Base-by-base conservation (phyloP, 2,329 filamentous ascomycete genomes). In the Daldinia sp. region DNA sequence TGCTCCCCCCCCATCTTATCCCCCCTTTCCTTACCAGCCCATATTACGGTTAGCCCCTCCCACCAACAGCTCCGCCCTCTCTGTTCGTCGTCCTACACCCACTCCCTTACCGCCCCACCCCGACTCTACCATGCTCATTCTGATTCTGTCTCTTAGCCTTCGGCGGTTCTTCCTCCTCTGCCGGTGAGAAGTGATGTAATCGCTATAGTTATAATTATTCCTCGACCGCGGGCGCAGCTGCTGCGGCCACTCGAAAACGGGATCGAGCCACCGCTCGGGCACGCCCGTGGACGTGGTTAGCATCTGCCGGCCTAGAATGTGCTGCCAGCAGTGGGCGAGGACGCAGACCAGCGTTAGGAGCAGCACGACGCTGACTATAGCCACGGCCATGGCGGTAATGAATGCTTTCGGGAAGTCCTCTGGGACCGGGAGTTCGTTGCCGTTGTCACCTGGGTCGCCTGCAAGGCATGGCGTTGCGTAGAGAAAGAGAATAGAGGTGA, bases 311-410 rank as follows among this genome's bases (percentile, higher is more conserved):
- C 50, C 32, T 0, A 68, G 32, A 30, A 71, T 68, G 50, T 61
- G 55, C 21, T 67, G 65, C 70, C 68, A 71, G 56, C 60, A 70
- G 58, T 71, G 68, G 11, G 70, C 65, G 56, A 70, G 59, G n/a
- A 64, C 67, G 55, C 69, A 72, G 34, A 71, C 58, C 13, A 68
- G 11, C 19, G 59, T 53, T 6, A 66, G 41, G 25, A 58, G 47
- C 6, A 68, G 21, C 1, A 67, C 45, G 6, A 70, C 66, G n/a
- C 50, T 50, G 1, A 61, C 29, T n/a, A 64, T 52, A 27, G 43
- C 63, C 1, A 70, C 54, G 3, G 52, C 66, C 30, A 67, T 50
- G 11, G 66, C 63, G 11, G 47, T 59, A 25, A 58, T 53, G 66
- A 72, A 70, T 3, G 67, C 63, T 13, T 35, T 62, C 10, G 67